phyloP scores from a whole-genome alignment of 2,329 filamentous ascomycete species.

The Diaporthe sp. region DNA sequence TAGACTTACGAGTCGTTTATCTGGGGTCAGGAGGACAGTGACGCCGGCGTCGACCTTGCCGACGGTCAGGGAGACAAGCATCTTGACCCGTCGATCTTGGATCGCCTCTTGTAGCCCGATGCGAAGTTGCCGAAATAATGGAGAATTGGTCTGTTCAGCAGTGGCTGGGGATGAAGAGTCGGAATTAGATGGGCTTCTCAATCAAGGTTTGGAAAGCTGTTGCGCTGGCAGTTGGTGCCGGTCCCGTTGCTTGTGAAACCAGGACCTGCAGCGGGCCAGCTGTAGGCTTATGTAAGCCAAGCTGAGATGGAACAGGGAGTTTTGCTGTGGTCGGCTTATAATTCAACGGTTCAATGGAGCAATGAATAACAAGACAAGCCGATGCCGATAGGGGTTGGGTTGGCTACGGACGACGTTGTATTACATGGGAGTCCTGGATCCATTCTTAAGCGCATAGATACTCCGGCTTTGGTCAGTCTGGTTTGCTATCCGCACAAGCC shows the following conservation, averaged over 20 bases:
- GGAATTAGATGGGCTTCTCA: slow-evolving; percentile 8
- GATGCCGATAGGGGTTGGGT: too few relatives aligned
- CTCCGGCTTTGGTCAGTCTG: background rate
- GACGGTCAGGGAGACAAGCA: slow-evolving; percentile 98
- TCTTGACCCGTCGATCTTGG: slow-evolving; percentile 57
- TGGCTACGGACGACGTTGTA: background rate
- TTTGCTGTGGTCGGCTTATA: background rate
- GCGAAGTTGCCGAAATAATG: background rate
- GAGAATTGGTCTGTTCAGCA: background rate
- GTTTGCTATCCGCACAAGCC: background rate
- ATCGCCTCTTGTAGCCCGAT: slow-evolving; percentile 13
- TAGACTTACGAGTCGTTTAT: slow-evolving; percentile 88
- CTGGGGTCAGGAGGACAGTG: slow-evolving; percentile 94
- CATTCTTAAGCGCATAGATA: background rate
- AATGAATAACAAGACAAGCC: background rate
- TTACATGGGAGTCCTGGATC: background rate
- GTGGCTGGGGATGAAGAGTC: background rate
- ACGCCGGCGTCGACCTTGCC: slow-evolving; percentile 99
- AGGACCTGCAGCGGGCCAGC: slow-evolving; percentile 14
- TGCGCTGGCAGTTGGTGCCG: slow-evolving; percentile 25
- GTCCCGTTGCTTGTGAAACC: slow-evolving; percentile 35
- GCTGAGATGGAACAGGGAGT: background rate
- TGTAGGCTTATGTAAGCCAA: slow-evolving; percentile 39
- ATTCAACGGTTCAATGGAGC: background rate
- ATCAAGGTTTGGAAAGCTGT: slow-evolving; percentile 24